phyloP scores from a whole-genome alignment of 2,329 filamentous ascomycete genomes.

The Podosphaera fusca region DNA sequence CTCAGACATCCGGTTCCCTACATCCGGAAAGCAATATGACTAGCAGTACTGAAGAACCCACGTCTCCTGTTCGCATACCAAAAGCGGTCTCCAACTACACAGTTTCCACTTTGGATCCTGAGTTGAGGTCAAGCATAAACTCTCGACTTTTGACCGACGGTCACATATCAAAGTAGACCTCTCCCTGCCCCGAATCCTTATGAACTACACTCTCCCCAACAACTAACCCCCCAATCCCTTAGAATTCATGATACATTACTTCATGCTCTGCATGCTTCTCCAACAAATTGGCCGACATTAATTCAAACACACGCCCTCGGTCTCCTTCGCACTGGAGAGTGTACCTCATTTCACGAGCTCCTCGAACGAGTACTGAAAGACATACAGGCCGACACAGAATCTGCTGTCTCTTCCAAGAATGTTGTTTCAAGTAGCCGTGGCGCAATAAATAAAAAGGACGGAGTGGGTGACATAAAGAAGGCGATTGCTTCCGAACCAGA shows the following conservation, averaged over 20 bases:
- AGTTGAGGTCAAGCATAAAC: constrained; percentile 40
- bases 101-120: constrained; percentile 34
- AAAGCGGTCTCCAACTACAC: constrained; percentile 31
- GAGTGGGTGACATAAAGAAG: constrained; percentile 11
- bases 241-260: constrained; percentile 43
- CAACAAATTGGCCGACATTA: constrained; percentile 36
- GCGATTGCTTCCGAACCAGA: constrained; percentile 2
- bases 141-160: constrained; percentile 32
- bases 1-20: background rate
- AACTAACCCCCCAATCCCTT: constrained; percentile 1
- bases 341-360: constrained; percentile 35
- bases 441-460: constrained; percentile 3
- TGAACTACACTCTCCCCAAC: background rate
- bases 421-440: background rate
- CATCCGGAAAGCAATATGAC: constrained; percentile 5
- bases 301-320: constrained; percentile 35
- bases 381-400: constrained; percentile 18
- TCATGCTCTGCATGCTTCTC: constrained; percentile 34
- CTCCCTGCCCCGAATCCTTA: constrained; percentile 1
- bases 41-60: constrained; percentile 7
- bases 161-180: constrained; percentile 31
- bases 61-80: constrained; percentile 36
- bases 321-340: constrained; percentile 36
- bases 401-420: background rate
- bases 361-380: constrained; percentile 37